Conservation (phyloP, 2,329 filamentous ascomycete species). For the Xylariales sp. region DNA sequence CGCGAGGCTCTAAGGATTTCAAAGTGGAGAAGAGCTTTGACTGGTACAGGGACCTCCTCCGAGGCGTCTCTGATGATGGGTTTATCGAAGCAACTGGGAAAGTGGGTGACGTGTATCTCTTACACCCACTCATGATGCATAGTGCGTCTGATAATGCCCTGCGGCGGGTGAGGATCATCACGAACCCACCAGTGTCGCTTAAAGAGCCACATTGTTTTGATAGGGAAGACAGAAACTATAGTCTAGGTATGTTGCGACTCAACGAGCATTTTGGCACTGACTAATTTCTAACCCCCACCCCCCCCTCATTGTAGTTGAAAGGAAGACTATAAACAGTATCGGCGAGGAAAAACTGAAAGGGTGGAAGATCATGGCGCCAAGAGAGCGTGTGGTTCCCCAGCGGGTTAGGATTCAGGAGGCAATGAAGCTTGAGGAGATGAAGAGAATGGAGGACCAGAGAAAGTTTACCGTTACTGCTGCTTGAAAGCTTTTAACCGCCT, state of each 20-base stretch:
- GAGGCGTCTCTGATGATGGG: constrained; percentile 48
- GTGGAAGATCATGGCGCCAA: constrained; percentile 63
- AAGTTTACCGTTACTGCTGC: constrained; percentile 39
- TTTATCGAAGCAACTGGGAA: constrained; percentile 67
- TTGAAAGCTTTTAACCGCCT: constrained; percentile 31
- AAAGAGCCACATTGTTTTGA: constrained; percentile 65
- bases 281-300: neutral
- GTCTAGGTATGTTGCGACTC: constrained; percentile 48
- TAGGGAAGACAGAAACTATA: constrained; percentile 61
- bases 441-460: constrained; percentile 54
- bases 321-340: constrained; percentile 63
- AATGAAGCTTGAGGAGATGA: constrained; percentile 63
- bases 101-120: constrained; percentile 67
- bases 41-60: constrained; percentile 58
- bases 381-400: constrained; percentile 63
- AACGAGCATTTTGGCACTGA: neutral
- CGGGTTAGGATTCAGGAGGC: constrained; percentile 59
- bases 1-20: constrained; percentile 63
- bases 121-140: constrained; percentile 72
- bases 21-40: constrained; percentile 55
- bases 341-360: constrained; percentile 60
- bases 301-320: constrained; percentile 57
- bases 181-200: constrained; percentile 66
- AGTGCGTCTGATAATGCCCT: constrained; percentile 62
- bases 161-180: constrained; percentile 63